Base-by-base conservation (phyloP, 768 basidiomycete genomes). In the Pleurotus platypus region DNA sequence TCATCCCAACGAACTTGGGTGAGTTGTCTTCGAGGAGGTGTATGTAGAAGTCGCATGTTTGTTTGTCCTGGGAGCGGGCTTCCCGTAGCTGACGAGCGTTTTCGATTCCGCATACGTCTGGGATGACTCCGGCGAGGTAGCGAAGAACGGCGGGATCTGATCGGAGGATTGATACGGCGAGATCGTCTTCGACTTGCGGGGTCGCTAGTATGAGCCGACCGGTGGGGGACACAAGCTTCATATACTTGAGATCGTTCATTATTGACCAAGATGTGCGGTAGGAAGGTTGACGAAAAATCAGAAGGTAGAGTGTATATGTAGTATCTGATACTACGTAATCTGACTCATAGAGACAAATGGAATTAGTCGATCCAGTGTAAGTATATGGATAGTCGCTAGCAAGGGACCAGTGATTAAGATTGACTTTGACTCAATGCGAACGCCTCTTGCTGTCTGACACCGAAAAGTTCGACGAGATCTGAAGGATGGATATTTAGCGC, bases 381-480 rank as follows among this genome's bases (percentile, higher is more conserved):
- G 30, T 35, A 35, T 35, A 11, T 11, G 30, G 9, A 35, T 11
- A 4, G 30, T 35, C 30, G 11, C 30, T 11, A 35, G 30, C 30
- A 35, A 9, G 30, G 30, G 30, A 11, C 30, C 30, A 35, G 30
- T 9, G 11, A 9, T 35, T 35, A 35, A 2, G 30, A 11, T 11
- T 35, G 30, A 18, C 26, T 57, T 35, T 16, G 15, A 30, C 18
- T 24, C 12, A 18, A 37, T 20, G 18, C 9, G 49, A 57, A 49
- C 8, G 63, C 65, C 2, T 59, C 65, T 58, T 69, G 62, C 24
- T 67, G 63, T 57, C 78, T 66, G 53, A 77, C 64, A 18, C 83
- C 80, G 58, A 84, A 84, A 15, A 85, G 63, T 50, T 86, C 76
- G 22, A 88, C 69, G 5, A 89, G 77, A 62, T 89, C 87, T 89